These are phyloP conservation scores for Brassica napus DNA, from an alignment of 345 rosid species.

Conservation along the genomic window DNA sequence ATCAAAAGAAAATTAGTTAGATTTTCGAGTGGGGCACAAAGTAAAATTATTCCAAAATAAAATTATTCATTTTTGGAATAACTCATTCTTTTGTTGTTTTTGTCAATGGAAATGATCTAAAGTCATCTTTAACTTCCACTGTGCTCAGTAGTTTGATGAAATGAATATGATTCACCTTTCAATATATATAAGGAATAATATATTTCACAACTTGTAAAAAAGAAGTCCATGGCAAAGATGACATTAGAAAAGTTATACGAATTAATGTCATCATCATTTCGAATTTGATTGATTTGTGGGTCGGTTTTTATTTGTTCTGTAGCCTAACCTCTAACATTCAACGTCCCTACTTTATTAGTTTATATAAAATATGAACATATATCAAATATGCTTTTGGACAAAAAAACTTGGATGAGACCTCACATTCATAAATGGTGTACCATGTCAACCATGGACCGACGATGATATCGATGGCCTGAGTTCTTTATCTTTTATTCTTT, in stretches of 20 bases:
- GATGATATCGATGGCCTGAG: constrained; percentile 21
- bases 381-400: constrained; percentile 22
- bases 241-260: constrained; percentile 18
- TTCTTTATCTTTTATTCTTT: constrained; percentile 24
- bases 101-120: too few relatives aligned
- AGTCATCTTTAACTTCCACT: constrained; percentile 27
- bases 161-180: constrained; percentile 19
- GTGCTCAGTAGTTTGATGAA: constrained; percentile 8
- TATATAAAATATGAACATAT: background rate
- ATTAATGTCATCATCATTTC: constrained; percentile 32
- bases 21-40: constrained; percentile 25
- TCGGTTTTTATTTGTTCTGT: constrained; percentile 34
- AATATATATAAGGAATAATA: background rate
- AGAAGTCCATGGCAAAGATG: constrained; percentile 19
- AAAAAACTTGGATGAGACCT: constrained; percentile 32
- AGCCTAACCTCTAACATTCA: constrained; percentile 38
- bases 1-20: background rate
- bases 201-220: constrained; percentile 28
- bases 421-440: constrained; percentile 35
- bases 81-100: background rate
- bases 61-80: constrained; percentile 4
- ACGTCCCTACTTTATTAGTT: constrained; percentile 32
- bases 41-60: constrained; percentile 14
- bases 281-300: constrained; percentile 35
- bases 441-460: constrained; percentile 40